Conservation (phyloP, 805 yeast species). For the Suhomyces tanzawaensis region DNA sequence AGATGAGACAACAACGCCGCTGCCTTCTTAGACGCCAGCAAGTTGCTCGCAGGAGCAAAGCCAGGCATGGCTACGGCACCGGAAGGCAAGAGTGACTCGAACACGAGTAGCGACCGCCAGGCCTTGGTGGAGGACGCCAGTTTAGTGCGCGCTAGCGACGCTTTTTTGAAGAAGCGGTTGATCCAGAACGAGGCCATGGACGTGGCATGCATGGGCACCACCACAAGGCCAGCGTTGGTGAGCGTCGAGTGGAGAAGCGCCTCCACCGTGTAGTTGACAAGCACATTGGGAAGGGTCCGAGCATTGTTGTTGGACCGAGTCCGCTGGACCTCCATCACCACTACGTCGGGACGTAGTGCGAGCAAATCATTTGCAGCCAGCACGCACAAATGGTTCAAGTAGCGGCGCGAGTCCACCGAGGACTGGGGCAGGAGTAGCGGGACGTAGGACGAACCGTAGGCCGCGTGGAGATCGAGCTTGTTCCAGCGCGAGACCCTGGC, state of each 20-base stretch:
- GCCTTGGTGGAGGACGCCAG: slow-evolving; percentile 6
- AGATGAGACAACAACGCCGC: neutral
- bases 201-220: slow-evolving; percentile 36
- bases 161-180: slow-evolving; percentile 29
- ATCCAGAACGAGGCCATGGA: slow-evolving; percentile 40
- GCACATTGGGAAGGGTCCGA: slow-evolving; percentile 39
- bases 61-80: slow-evolving; percentile 2
- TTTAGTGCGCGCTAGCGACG: slow-evolving; percentile 2
- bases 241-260: slow-evolving; percentile 33
- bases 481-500: slow-evolving; percentile 18
- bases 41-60: neutral
- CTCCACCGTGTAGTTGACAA: slow-evolving; percentile 38
- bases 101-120: slow-evolving; percentile 14
- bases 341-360: slow-evolving; percentile 20
- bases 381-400: slow-evolving; percentile 21
- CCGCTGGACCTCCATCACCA: slow-evolving; percentile 39
- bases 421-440: slow-evolving; percentile 8
- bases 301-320: slow-evolving; percentile 33
- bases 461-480: slow-evolving; percentile 24
- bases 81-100: slow-evolving; percentile 4
- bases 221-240: slow-evolving; percentile 12
- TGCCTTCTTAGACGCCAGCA: neutral
- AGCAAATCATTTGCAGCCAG: slow-evolving; percentile 21
- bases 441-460: slow-evolving; percentile 15
- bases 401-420: slow-evolving; percentile 28